These are phyloP conservation scores for Microbotryum violaceum DNA, from an alignment of 1,284 basidiomycete genomes.

Conservation along the genomic window DNA sequence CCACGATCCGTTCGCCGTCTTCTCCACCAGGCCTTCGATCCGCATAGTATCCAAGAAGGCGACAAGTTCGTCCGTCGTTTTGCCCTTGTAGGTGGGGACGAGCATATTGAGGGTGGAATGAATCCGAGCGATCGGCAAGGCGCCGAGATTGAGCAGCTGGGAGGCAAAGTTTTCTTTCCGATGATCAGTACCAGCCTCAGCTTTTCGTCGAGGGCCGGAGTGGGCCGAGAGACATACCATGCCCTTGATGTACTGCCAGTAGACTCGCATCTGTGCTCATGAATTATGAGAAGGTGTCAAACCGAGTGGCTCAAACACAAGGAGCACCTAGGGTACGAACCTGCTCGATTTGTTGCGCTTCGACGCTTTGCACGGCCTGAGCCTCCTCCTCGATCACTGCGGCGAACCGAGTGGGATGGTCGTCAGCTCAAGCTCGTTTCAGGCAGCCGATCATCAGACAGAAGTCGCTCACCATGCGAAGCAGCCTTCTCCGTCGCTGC, in stretches of 20 bases:
- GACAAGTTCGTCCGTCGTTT: conserved; percentile 63
- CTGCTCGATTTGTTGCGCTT: conserved; percentile 63
- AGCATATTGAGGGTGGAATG: conserved; percentile 68
- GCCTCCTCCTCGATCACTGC: conserved; percentile 46
- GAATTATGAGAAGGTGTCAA: not conserved
- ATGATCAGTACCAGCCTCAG: too few relatives aligned
- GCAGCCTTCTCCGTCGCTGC: conserved; percentile 29
- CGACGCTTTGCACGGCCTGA: conserved; percentile 51
- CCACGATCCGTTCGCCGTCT: conserved; percentile 64
- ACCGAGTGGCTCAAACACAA: not conserved
- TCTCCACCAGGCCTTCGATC: conserved; percentile 62
- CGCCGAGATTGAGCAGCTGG: conserved; percentile 63
- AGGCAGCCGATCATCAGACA: not conserved
- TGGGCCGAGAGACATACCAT: conserved; percentile 45
- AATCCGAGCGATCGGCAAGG: conserved; percentile 63
- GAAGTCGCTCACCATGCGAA: conserved; percentile 11
- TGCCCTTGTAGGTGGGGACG: conserved; percentile 63
- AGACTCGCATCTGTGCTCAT: conserved; percentile 62
- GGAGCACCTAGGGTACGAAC: conserved; percentile 1
- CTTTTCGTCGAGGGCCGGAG: conserved; percentile 49
- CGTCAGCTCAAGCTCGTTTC: not conserved
- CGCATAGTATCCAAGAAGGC: conserved; percentile 68
- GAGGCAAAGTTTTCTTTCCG: too few relatives aligned
- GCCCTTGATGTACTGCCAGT: conserved; percentile 61
- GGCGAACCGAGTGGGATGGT: too few relatives aligned